These are phyloP conservation scores for Umbilicus rupestris DNA, from an alignment of 164 flowering plant species.

Conservation along the genomic window DNA sequence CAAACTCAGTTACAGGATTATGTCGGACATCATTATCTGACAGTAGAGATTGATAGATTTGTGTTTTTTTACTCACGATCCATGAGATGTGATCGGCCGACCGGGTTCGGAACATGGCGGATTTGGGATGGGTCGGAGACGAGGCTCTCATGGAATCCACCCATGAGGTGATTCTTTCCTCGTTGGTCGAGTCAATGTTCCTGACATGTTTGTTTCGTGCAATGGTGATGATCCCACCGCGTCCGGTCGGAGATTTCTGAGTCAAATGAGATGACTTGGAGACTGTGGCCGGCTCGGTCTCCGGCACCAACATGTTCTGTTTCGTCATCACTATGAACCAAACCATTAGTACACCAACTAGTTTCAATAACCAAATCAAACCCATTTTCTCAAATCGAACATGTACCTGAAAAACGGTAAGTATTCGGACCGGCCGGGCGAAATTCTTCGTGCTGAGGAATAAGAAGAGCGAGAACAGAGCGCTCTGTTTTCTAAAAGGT, in stretches of 20 bases:
- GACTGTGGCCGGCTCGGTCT: conserved; percentile 13
- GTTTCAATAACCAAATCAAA: conserved; percentile 5
- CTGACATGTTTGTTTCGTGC: conserved; percentile 22
- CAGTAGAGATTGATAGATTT: no score
- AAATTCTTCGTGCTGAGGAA: neutral
- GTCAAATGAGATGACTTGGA: conserved; percentile 19
- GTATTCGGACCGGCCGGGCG: neutral
- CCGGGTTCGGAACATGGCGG: conserved; percentile 15
- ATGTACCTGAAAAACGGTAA: neutral
- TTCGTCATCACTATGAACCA: conserved; percentile 13
- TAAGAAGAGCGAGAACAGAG: conserved; percentile 8
- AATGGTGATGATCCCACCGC: conserved; percentile 22
- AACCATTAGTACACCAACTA: neutral
- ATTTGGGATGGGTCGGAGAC: conserved; percentile 41
- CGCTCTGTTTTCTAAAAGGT: conserved; percentile 8
- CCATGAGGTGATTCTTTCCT: conserved; percentile 42
- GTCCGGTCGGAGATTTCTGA: conserved; percentile 26
- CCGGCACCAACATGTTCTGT: conserved; percentile 21
- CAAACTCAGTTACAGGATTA: no score
- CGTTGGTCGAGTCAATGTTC: conserved; percentile 34
- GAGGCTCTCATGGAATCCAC: conserved; percentile 77
- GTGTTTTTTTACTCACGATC: conserved; percentile 32
- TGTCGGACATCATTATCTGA: no score
- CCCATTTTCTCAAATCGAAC: conserved; percentile 12
- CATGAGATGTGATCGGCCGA: conserved; percentile 27